phyloP scores from a whole-genome alignment of 305 asterid genomes.

The Ilex paraguariensis region DNA sequence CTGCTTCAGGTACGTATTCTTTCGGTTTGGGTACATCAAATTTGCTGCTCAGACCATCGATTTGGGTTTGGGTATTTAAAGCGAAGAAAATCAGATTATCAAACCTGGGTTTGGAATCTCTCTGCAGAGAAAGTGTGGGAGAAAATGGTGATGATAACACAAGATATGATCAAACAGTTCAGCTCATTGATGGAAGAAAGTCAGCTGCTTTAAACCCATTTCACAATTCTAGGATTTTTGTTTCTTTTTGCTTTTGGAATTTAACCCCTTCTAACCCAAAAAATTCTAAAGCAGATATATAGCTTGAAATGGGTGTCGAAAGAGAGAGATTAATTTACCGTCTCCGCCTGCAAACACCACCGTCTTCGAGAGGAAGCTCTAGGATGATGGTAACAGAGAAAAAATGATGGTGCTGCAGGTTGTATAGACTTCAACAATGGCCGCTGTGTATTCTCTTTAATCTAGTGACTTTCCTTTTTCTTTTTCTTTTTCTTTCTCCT shows the following conservation, averaged over 20 bases:
- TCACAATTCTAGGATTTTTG: slow-evolving; percentile 8
- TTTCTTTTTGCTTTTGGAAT: slow-evolving; percentile 10
- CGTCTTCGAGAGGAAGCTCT: not conserved
- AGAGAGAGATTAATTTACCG: too few relatives aligned
- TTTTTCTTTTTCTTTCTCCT: slow-evolving; percentile 1
- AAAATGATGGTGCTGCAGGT: slow-evolving; percentile 34
- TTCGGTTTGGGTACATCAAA: too few relatives aligned
- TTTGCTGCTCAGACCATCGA: too few relatives aligned
- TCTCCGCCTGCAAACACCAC: too few relatives aligned
- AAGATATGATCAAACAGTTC: slow-evolving; percentile 63
- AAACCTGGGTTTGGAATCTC: slow-evolving; percentile 26
- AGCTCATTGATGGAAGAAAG: slow-evolving; percentile 55
- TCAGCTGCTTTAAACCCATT: slow-evolving; percentile 20
- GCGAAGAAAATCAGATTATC: slow-evolving; percentile 7
- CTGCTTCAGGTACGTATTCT: too few relatives aligned
- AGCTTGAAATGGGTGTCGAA: too few relatives aligned
- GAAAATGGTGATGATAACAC: slow-evolving; percentile 56
- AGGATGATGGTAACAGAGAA: not conserved
- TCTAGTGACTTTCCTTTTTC: not conserved
- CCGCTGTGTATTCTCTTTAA: slow-evolving; percentile 1
- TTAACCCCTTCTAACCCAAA: not conserved
- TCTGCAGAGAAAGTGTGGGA: slow-evolving; percentile 7
- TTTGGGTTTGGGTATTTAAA: too few relatives aligned
- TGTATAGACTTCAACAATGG: slow-evolving; percentile 4
- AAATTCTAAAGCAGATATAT: not conserved